Percentiles rank a stretch among this genome's conserved stretches.
Evolutionary conservation across 108 stramenopile genomes (phyloP).

Genomic region (Cyclotella kingstonii): DNA sequence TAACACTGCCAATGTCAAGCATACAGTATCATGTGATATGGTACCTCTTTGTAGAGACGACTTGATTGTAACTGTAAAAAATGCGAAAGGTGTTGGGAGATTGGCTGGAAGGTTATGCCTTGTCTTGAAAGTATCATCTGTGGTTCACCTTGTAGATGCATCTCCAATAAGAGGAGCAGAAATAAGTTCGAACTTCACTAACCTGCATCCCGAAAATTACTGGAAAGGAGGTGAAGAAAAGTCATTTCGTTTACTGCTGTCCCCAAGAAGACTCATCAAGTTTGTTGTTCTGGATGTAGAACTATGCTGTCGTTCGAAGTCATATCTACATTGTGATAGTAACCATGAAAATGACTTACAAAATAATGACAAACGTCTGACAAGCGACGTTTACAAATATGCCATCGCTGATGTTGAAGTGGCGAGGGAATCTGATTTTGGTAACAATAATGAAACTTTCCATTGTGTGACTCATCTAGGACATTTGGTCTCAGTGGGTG

Average conservation of each 20-base stretch:
- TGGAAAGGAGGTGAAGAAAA: slow-evolving; percentile 75
- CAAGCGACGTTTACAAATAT: slow-evolving; percentile 52
- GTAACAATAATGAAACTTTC: slow-evolving; percentile 84
- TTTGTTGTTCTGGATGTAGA: slow-evolving; percentile 96
- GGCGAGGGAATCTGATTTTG: slow-evolving; percentile 90
- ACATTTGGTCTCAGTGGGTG: slow-evolving; percentile 87
- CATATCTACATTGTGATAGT: slow-evolving; percentile 13
- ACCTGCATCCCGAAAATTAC: slow-evolving; percentile 65
- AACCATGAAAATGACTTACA: slow-evolving; percentile 18
- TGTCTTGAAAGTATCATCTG: slow-evolving; percentile 62
- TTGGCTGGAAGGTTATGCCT: slow-evolving; percentile 75
- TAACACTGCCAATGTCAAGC: slow-evolving; percentile 92
- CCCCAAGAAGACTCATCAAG: slow-evolving; percentile 64
- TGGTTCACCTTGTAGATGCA: slow-evolving; percentile 68
- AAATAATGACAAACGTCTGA: slow-evolving; percentile 37
- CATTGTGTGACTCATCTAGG: slow-evolving; percentile 93
- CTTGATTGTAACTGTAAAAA: slow-evolving; percentile 81
- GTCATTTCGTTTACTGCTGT: slow-evolving; percentile 57
- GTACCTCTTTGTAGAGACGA: slow-evolving; percentile 98
- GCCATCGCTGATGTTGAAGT: slow-evolving; percentile 93
- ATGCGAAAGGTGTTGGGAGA: slow-evolving; percentile 63
- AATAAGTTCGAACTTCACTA: slow-evolving; percentile 34
- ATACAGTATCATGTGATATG: slow-evolving; percentile 92
- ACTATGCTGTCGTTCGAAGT: no score
- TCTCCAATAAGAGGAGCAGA: slow-evolving; percentile 55